Percentiles rank a stretch among this genome's conserved stretches.
These are phyloP conservation scores for Piromyces finnis DNA, from an alignment of 192 early-diverging fungal genomes.

Conservation along the genomic window DNA sequence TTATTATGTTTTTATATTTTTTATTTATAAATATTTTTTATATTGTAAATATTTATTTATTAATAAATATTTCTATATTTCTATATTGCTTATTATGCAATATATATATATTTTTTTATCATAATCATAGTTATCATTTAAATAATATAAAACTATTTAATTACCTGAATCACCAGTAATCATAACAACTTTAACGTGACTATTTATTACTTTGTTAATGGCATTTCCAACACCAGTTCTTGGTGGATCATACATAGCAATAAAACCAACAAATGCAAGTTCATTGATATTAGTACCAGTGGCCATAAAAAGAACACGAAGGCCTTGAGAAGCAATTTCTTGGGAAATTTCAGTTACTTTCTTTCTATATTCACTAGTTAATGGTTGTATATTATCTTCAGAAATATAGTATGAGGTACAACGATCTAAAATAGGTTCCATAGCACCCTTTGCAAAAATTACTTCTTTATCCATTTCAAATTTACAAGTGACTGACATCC, in stretches of 20 bases:
- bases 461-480: neutral
- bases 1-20: too few species aligned
- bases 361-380: conserved; percentile 38
- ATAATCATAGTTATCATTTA: too few species aligned
- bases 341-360: conserved; percentile 32
- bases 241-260: conserved; percentile 88
- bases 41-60: neutral
- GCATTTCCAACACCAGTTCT: conserved; percentile 55
- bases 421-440: conserved; percentile 56
- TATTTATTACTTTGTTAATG: conserved; percentile 45
- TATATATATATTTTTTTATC: too few species aligned
- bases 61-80: neutral
- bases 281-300: conserved; percentile 28
- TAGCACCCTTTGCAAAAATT: conserved; percentile 12
- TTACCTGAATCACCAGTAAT: conserved; percentile 84
- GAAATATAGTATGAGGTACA: conserved; percentile 46
- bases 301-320: conserved; percentile 77
- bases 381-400: conserved; percentile 18
- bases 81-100: too few species aligned
- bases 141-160: too few species aligned
- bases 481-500: conserved; percentile 58
- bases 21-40: too few species aligned
- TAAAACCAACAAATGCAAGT: conserved; percentile 62
- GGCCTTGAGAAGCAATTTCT: conserved; percentile 53
- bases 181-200: conserved; percentile 87